Evolutionary conservation across 768 basidiomycete genomes (phyloP), one percentile per base, ranked within the genome.

Genomic region (Tulasnella sp.): DNA sequence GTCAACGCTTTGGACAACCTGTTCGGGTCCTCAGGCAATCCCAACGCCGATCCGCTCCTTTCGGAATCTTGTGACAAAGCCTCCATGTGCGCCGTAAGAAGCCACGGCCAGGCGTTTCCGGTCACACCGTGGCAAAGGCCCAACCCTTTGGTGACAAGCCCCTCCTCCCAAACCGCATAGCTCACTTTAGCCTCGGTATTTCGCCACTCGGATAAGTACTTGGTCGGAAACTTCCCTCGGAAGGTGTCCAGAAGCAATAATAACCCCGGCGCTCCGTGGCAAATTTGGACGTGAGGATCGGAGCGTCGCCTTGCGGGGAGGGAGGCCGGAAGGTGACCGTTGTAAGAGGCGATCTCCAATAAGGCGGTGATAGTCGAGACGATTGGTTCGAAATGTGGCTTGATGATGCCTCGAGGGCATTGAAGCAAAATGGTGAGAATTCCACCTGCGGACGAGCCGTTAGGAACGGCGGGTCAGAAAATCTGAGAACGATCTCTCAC

Each of bases 41-140:
- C 42, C 11, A 48, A 57, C 39, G 51, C 57, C 1, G 75, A 69
- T 37, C 75, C 57, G 32, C 39, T 72, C n/a, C 37, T 72, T 72
- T 46, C 39, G 46, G 74, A 57, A 15, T 67, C 61, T 35, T 67
- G 29, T 29, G 74, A n/a, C n/a, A 75, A 40, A n/a, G 48, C 44
- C 29, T 57, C 35, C 35, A 16, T 42, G 46, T 71, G 44, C 32
- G 76, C 74, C 20, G 57, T 46, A n/a, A 79, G 57, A 44, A 79
- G 79, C 79, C 77, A 78, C n/a, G 78, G 74, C 77, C 77, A 79
- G 20, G 79, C 79, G 73, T 79, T 79, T 35, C 79, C 79, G 16
- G 79, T 46, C 5, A 79, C 75, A 70, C 77, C 79, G 48, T 79
- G 79, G 67, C 79, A 79, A 26, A 79, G 37, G 29, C 79, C 77